Percentiles rank a stretch among this genome's conserved stretches.
Evolutionary conservation across 306 rosid genomes (phyloP).

Genomic region (Medicago lupulina): DNA sequence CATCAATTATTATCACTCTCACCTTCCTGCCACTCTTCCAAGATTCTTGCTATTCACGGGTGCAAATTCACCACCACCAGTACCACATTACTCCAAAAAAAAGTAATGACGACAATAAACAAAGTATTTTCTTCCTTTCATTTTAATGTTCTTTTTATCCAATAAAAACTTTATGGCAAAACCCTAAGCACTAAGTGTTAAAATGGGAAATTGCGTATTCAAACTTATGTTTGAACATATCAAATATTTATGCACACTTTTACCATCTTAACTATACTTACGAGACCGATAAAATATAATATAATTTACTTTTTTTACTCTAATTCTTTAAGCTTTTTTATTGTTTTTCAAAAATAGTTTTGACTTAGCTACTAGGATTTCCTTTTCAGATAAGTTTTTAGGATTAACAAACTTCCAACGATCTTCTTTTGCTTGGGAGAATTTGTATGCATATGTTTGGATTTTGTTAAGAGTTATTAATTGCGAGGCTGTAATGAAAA

Average conservation of each 20-base stretch:
- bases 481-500: slow-evolving; percentile 40
- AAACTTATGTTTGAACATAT: no score
- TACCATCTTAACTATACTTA: no score
- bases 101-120: no score
- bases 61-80: background rate
- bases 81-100: no score
- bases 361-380: background rate
- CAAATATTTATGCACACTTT: no score
- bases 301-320: background rate
- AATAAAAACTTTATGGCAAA: no score
- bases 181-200: no score
- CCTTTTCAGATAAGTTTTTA: slow-evolving; percentile 17
- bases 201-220: no score
- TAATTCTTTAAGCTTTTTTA: background rate
- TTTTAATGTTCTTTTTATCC: no score
- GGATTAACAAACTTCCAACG: slow-evolving; percentile 22
- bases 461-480: slow-evolving; percentile 27
- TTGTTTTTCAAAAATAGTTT: background rate
- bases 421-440: slow-evolving; percentile 25
- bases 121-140: no score
- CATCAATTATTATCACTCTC: background rate
- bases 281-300: background rate
- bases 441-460: slow-evolving; percentile 3
- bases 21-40: slow-evolving; percentile 20
- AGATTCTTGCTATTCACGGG: slow-evolving; percentile 39